A percentile compares a stretch with the other conserved stretches of the same genome.
These are phyloP conservation scores for Starmerella bacillaris DNA, from an alignment of 805 yeast genomes.

Conservation along the genomic window DNA sequence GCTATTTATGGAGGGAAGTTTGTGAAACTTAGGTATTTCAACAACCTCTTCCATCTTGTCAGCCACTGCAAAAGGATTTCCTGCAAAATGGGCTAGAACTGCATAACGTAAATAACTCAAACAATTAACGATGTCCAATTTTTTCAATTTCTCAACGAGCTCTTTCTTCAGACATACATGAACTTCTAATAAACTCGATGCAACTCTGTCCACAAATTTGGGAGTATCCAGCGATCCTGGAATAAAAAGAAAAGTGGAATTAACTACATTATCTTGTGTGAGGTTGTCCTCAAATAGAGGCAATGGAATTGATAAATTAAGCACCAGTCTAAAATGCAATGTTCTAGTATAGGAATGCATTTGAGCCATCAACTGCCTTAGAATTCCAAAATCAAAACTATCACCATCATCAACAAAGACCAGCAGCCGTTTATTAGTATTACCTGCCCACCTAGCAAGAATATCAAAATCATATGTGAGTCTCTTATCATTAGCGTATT, in stretches of 20 bases:
- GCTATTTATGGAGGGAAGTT: constrained; percentile 24
- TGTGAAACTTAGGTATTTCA: constrained; percentile 11
- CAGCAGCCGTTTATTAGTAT: constrained; percentile 11
- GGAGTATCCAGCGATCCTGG: constrained; percentile 6
- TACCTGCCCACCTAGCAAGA: constrained; percentile 21
- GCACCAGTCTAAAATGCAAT: constrained; percentile 22
- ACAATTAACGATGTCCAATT: constrained; percentile 5
- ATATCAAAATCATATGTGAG: constrained; percentile 25
- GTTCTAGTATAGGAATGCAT: constrained; percentile 20
- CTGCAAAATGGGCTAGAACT: constrained; percentile 23
- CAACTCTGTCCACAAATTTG: constrained; percentile 7
- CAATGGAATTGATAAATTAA: constrained; percentile 24
- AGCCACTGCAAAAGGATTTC: constrained; percentile 23
- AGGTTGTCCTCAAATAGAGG: constrained; percentile 23
- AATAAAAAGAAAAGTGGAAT: constrained; percentile 13
- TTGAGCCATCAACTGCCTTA: constrained; percentile 20
- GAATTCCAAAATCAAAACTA: constrained; percentile 20
- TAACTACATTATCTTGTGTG: constrained; percentile 16
- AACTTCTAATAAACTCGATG: constrained; percentile 1
- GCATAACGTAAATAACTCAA: constrained; percentile 20
- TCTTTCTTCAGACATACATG: constrained; percentile 1
- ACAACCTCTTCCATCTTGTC: constrained; percentile 1
- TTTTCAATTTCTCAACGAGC: constrained; percentile 1
- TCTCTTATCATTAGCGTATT: constrained; percentile 20
- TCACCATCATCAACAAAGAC: constrained; percentile 26